Conservation (phyloP, 805 yeast genomes). For the Yarrowia hollandica region DNA sequence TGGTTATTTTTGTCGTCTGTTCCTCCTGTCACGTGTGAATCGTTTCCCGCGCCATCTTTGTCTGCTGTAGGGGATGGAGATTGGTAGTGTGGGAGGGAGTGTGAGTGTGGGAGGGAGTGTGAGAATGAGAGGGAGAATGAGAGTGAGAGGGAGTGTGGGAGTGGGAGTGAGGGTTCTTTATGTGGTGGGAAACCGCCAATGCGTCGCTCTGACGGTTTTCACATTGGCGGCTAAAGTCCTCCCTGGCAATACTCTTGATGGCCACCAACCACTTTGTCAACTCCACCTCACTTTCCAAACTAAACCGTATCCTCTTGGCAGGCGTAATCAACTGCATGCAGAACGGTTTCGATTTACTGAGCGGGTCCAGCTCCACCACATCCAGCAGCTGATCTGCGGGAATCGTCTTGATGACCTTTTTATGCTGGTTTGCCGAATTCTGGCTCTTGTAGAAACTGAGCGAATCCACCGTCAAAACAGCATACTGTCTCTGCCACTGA, state of each 20-base stretch:
- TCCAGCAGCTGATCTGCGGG: constrained; percentile 31
- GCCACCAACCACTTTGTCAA: constrained; percentile 52
- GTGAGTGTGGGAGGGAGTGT: too few relatives aligned
- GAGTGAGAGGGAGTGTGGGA: too few relatives aligned
- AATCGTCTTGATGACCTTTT: constrained; percentile 31
- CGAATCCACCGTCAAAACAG: constrained; percentile 47
- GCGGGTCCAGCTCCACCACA: constrained; percentile 53
- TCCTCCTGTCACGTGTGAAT: too few relatives aligned
- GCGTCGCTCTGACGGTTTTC: too few relatives aligned
- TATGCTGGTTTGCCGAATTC: constrained; percentile 30
- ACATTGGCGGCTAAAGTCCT: too few relatives aligned
- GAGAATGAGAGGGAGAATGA: too few relatives aligned
- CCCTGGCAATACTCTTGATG: constrained; percentile 39
- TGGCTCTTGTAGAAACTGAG: constrained; percentile 47
- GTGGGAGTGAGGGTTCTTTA: too few relatives aligned
- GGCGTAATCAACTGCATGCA: constrained; percentile 53
- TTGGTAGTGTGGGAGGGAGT: too few relatives aligned
- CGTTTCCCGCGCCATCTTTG: too few relatives aligned
- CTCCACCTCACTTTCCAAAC: constrained; percentile 50
- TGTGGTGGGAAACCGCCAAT: too few relatives aligned
- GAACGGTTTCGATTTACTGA: constrained; percentile 47
- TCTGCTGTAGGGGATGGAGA: too few relatives aligned
- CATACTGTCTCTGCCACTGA: constrained; percentile 51
- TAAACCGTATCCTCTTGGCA: constrained; percentile 47
- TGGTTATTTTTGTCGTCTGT: too few relatives aligned